Evolutionary conservation across 176 grass and related monocot genomes (phyloP).

Genomic region (Eremochloa ophiuroides): DNA sequence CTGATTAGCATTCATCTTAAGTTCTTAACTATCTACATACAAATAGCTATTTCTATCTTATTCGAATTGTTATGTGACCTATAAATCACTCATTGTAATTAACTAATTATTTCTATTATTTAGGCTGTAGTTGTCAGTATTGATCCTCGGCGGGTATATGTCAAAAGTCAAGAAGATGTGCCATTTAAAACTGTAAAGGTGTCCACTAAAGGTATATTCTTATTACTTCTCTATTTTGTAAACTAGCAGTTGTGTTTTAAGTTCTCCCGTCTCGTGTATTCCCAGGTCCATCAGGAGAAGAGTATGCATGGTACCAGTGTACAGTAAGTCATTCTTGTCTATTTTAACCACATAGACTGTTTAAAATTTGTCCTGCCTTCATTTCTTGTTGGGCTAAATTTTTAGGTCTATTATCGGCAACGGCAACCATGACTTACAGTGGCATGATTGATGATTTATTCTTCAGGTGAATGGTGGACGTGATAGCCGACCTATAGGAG

Average conservation of each 20-base stretch:
- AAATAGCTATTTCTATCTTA: neutral
- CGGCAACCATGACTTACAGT: neutral
- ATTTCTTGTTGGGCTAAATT: neutral
- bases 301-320: constrained; percentile 99
- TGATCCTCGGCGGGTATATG: constrained; percentile 81
- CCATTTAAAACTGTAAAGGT: constrained; percentile 78
- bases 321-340: constrained; percentile 52
- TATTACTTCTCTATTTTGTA: constrained; percentile 11
- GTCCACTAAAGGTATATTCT: constrained; percentile 59
- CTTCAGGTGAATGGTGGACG: constrained; percentile 82
- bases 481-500: constrained; percentile 77
- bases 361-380: neutral
- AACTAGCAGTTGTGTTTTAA: constrained; percentile 7
- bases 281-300: constrained; percentile 81
- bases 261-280: constrained; percentile 28
- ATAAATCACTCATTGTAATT: constrained; percentile 1
- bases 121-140: constrained; percentile 99
- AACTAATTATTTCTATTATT: constrained; percentile 32
- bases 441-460: constrained; percentile 5
- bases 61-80: neutral
- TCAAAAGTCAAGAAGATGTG: constrained; percentile 78
- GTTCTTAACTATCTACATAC: neutral
- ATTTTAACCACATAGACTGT: constrained; percentile 8
- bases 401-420: neutral
- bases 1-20: neutral